Conservation (phyloP, 441 rosid genomes). For the Erodium trifolium region DNA sequence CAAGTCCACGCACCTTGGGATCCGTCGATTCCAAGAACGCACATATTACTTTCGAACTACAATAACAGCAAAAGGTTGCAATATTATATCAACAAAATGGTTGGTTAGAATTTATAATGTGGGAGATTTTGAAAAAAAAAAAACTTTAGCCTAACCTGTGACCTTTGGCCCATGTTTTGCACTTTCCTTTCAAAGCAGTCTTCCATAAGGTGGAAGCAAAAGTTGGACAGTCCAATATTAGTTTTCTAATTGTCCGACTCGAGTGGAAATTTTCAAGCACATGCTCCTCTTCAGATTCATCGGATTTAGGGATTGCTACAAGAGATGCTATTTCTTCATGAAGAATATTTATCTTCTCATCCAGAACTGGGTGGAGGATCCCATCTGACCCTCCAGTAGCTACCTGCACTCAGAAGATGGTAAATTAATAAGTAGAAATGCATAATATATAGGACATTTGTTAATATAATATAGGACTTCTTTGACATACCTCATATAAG, state of each 20-base stretch:
- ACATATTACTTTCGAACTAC: too few relatives aligned
- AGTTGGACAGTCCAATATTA: slow-evolving; percentile 54
- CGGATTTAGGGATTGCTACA: slow-evolving; percentile 50
- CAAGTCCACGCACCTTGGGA: too few relatives aligned
- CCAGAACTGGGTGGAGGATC: slow-evolving; percentile 56
- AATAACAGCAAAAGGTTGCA: too few relatives aligned
- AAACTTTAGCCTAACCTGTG: slow-evolving; percentile 51
- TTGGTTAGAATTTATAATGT: neutral
- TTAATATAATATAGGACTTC: too few relatives aligned
- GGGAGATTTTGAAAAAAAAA: neutral
- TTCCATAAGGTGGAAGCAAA: slow-evolving; percentile 71
- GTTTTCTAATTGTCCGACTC: slow-evolving; percentile 72
- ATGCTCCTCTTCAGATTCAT: slow-evolving; percentile 36
- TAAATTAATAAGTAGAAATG: too few relatives aligned
- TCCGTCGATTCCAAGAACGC: too few relatives aligned
- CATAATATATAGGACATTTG: too few relatives aligned
- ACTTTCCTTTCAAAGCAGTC: slow-evolving; percentile 67
- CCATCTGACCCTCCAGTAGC: slow-evolving; percentile 60
- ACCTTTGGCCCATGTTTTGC: slow-evolving; percentile 65
- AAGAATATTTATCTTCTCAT: slow-evolving; percentile 51
- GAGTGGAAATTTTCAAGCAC: slow-evolving; percentile 80
- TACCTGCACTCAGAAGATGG: slow-evolving; percentile 32
- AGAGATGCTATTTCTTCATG: slow-evolving; percentile 63
- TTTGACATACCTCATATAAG: slow-evolving; percentile 49
- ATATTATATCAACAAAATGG: too few relatives aligned